phyloP scores from a whole-genome alignment of 2,329 filamentous ascomycete species.

The Nemania serpens region DNA sequence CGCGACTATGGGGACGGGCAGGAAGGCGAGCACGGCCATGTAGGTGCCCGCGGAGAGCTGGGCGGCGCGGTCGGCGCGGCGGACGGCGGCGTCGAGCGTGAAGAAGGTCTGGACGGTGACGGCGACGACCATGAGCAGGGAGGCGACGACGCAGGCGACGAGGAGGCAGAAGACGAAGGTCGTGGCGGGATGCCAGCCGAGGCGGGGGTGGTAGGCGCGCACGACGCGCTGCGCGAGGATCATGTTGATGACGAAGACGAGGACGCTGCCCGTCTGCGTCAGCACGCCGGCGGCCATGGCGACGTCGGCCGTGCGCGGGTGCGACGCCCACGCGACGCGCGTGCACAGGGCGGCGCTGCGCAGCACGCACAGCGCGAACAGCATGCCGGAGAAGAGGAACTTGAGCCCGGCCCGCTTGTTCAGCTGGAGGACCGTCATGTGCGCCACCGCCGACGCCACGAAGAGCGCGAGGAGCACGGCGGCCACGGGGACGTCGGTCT shows the following conservation, averaged over 20 bases:
- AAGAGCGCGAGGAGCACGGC: slow-evolving; percentile 34
- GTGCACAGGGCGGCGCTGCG: slow-evolving; percentile 56
- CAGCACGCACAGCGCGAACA: slow-evolving; percentile 64
- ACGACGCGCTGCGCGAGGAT: slow-evolving; percentile 77
- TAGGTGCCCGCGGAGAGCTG: slow-evolving; percentile 66
- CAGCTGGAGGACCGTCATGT: slow-evolving; percentile 42
- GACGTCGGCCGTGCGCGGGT: slow-evolving; percentile 47
- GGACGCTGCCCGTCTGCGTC: slow-evolving; percentile 72
- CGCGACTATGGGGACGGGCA: slow-evolving; percentile 56
- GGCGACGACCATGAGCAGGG: slow-evolving; percentile 69
- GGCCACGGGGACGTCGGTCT: slow-evolving; percentile 34
- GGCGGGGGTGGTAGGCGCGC: slow-evolving; percentile 69
- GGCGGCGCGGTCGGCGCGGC: slow-evolving; percentile 61
- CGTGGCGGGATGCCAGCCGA: slow-evolving; percentile 69
- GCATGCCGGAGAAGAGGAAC: slow-evolving; percentile 62
- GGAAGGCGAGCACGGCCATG: slow-evolving; percentile 64
- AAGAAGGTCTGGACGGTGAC: slow-evolving; percentile 69
- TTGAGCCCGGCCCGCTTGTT: slow-evolving; percentile 59
- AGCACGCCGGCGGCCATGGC: slow-evolving; percentile 70
- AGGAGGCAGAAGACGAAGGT: slow-evolving; percentile 60
- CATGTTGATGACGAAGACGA: slow-evolving; percentile 79
- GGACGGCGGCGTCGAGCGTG: slow-evolving; percentile 59
- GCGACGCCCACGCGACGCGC: slow-evolving; percentile 58
- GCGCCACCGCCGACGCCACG: slow-evolving; percentile 32
- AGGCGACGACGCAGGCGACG: slow-evolving; percentile 60